Evolutionary conservation across 225 moss, liverwort and hornwort genomes (phyloP).

Genomic region (Rhytidiadelphus loreus): DNA sequence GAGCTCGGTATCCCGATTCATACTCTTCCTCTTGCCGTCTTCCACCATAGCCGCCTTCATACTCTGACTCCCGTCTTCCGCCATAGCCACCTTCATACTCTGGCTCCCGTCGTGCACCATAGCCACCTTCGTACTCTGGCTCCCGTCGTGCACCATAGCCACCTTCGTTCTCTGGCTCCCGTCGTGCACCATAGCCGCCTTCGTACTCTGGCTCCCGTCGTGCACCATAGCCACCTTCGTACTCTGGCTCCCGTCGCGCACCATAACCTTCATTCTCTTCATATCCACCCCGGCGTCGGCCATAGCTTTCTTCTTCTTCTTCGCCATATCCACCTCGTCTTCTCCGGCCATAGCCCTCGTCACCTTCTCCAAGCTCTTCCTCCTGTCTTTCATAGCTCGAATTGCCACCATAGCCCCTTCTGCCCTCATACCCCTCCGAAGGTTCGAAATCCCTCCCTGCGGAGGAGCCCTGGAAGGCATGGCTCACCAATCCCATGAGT

Average conservation of each 20-base stretch:
- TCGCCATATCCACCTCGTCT: background rate
- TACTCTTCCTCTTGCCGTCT: background rate
- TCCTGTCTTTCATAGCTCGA: background rate
- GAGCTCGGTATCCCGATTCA: background rate
- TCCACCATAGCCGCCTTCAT: background rate
- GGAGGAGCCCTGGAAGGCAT: background rate
- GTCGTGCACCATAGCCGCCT: background rate
- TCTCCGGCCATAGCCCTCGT: background rate
- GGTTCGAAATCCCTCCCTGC: constrained; percentile 5
- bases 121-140: background rate
- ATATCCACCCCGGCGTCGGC: background rate
- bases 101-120: background rate
- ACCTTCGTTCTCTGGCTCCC: background rate
- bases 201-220: background rate
- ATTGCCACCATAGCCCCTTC: background rate
- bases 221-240: background rate
- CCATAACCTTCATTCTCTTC: background rate
- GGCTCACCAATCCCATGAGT: constrained; percentile 7
- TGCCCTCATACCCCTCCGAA: constrained; percentile 6
- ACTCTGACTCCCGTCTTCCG: background rate
- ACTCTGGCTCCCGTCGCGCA: background rate
- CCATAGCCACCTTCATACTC: background rate
- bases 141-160: background rate
- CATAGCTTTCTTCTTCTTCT: background rate
- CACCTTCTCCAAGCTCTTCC: background rate